Base-by-base conservation (phyloP, 768 basidiomycete species). In the Lactifluus echinatus region DNA sequence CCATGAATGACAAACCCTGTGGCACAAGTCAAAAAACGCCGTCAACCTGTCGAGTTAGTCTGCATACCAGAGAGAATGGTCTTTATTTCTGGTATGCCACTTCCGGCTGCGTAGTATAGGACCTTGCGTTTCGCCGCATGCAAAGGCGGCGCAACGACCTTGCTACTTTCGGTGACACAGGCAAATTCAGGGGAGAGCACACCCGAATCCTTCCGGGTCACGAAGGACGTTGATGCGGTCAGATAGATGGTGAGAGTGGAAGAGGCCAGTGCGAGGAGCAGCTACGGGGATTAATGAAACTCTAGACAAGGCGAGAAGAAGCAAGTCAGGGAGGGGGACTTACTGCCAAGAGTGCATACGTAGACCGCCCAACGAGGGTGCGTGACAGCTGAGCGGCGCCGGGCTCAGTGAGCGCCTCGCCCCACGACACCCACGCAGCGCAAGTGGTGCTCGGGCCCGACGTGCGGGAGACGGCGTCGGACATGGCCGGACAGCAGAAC, bases 31-130 rank as follows among this genome's bases (percentile, higher is more conserved):
- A n/a, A 19, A 19, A 68, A 64, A 55, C 36, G 39, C 21, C 3
- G 5, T 47, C 28, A 4, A 21, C 6, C 14, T 2, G n/a, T 39
- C 23, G 51, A 39, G 53, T 49, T 12, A 11, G 24, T 33, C 31
- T 36, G 56, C 72, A 42, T 63, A 84, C 89, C 92, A 49, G 88
- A 90, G 43, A 95, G 76, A 55, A 95, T 93, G 0, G 89, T 90
- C 70, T 99, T 99, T 68, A 99, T 87, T 70, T 99, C 95, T 0
- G 94, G 93, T 55, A 98, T 94, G 47, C 96, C 96, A 66, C 87
- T 90, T 19, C 96, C 96, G 19, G 93, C 92, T 10, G 96, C 92
- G 87, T 89, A 96, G 73, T 89, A 93, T 72, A 93, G 76, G 46
- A 86, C 78, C 65, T 83, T 82, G 53, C 92, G 81, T 61, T 77